Evolutionary conservation across 495 filamentous ascomycete genomes (phyloP).

Genomic region (Penicillium herquei): DNA sequence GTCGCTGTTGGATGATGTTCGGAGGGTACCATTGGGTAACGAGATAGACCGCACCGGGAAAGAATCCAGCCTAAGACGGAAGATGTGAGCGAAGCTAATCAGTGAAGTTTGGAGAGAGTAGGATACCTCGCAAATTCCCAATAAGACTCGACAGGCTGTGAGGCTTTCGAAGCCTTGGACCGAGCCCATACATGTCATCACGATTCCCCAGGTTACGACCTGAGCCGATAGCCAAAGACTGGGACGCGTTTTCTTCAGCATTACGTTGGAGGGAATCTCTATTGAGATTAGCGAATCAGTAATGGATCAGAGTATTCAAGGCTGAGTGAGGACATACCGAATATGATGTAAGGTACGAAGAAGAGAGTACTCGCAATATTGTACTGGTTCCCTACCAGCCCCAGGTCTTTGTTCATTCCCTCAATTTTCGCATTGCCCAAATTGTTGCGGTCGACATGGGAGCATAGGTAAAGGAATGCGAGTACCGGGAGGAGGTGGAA

Average conservation of each 20-base stretch:
- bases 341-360: constrained; percentile 4
- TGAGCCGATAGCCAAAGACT: constrained; percentile 1
- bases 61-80: constrained; percentile 45
- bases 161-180: constrained; percentile 1
- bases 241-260: constrained; percentile 4
- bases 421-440: constrained; percentile 59
- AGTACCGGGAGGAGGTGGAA: constrained; percentile 43
- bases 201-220: constrained; percentile 1
- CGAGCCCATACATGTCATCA: constrained; percentile 3
- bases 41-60: constrained; percentile 52
- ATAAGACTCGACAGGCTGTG: not conserved
- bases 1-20: constrained; percentile 48
- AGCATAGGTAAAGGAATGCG: constrained; percentile 43
- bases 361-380: constrained; percentile 28
- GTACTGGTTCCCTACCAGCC: constrained; percentile 48
- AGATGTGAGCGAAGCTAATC: too few relatives aligned
- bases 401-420: constrained; percentile 48
- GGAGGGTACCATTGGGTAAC: constrained; percentile 53
- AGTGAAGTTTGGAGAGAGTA: not conserved
- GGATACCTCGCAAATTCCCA: constrained; percentile 1
- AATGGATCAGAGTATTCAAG: not conserved
- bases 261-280: constrained; percentile 1
- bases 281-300: not conserved
- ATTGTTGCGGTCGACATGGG: constrained; percentile 45
- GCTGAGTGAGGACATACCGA: not conserved